Evolutionary conservation across 2,329 filamentous ascomycete genomes (phyloP).

Genomic region (Colletotrichum phormii): DNA sequence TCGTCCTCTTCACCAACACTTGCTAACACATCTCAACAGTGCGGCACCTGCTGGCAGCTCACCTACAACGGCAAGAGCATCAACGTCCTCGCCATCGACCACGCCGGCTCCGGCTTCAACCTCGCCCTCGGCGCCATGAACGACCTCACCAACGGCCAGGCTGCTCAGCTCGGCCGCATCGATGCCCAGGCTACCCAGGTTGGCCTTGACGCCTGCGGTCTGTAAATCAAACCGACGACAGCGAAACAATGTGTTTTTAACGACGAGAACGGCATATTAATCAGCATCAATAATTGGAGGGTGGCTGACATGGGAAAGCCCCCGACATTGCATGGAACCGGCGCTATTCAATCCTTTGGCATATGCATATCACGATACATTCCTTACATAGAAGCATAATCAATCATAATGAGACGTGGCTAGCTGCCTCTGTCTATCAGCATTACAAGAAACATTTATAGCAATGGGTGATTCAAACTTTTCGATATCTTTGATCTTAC

Average conservation of each 20-base stretch:
- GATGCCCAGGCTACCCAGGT: constrained; percentile 62
- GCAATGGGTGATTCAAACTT: background rate
- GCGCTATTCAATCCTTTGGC: constrained; percentile 34
- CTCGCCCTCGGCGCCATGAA: constrained; percentile 68
- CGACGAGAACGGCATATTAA: background rate
- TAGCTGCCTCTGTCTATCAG: background rate
- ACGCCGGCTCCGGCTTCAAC: constrained; percentile 63
- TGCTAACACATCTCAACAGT: constrained; percentile 47
- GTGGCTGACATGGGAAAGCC: background rate
- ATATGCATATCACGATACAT: constrained; percentile 34
- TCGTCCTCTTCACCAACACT: background rate
- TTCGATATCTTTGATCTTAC: background rate
- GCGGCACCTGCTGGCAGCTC: constrained; percentile 70
- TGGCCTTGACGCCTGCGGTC: constrained; percentile 54
- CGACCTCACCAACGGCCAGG: constrained; percentile 64
- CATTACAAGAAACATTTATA: background rate
- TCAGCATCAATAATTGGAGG: constrained; percentile 4
- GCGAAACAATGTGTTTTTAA: background rate
- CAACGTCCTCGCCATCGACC: constrained; percentile 68
- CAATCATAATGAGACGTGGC: constrained; percentile 28
- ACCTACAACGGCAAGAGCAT: constrained; percentile 63
- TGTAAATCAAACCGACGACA: constrained; percentile 41
- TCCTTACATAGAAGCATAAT: constrained; percentile 20
- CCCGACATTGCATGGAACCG: constrained; percentile 25
- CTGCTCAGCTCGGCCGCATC: constrained; percentile 61